Percentiles rank a stretch among this genome's conserved stretches.
Evolutionary conservation across 169 alveolate species (phyloP).

Genomic region (Plasmodium malariae): DNA sequence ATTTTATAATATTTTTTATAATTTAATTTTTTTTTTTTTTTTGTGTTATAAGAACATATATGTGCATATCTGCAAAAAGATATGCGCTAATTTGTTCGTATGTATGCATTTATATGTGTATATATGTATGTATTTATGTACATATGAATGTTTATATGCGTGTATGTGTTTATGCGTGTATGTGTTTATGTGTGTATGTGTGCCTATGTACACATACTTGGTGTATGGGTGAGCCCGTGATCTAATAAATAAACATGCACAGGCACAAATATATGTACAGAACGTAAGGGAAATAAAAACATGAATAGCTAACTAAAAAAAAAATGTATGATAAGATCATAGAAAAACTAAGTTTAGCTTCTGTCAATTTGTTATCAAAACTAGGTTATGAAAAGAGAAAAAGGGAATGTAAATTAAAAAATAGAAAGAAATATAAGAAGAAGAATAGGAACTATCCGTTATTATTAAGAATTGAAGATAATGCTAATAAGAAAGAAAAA

Average conservation of each 20-base stretch:
- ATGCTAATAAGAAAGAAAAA: conserved; percentile 18
- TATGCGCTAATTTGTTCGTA: no score
- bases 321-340: conserved; percentile 56
- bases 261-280: background rate
- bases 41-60: no score
- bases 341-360: conserved; percentile 60
- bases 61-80: no score
- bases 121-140: background rate
- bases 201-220: background rate
- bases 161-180: background rate
- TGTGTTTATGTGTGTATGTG: background rate
- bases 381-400: conserved; percentile 13
- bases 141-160: background rate
- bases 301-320: conserved; percentile 12
- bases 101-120: background rate
- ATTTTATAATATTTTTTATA: no score
- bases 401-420: conserved; percentile 1
- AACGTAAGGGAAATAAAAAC: background rate
- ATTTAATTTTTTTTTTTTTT: no score
- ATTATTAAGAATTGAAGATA: conserved; percentile 41
- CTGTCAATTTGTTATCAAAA: conserved; percentile 30
- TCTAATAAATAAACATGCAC: background rate
- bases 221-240: background rate
- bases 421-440: conserved; percentile 19
- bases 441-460: background rate